Percentiles rank a stretch among this genome's conserved stretches.
These are phyloP conservation scores for Melampsora americana DNA, from an alignment of 1,284 basidiomycete genomes.

Conservation along the genomic window DNA sequence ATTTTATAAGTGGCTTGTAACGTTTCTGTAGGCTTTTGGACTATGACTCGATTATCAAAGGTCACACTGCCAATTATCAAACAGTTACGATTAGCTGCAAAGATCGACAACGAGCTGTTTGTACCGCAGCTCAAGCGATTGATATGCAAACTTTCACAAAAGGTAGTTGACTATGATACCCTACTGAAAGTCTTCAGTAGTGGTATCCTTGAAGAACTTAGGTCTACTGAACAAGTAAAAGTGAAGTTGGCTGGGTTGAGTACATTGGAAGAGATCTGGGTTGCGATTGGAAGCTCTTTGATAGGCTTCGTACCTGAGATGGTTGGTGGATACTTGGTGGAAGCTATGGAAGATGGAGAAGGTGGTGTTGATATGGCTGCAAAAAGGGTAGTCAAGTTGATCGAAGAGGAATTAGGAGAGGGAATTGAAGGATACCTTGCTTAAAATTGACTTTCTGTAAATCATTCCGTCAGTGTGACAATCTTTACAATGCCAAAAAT, in stretches of 20 bases:
- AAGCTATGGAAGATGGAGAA: conserved; percentile 40
- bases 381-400: conserved; percentile 40
- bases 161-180: conserved; percentile 75
- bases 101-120: conserved; percentile 57
- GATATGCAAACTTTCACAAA: conserved; percentile 65
- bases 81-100: conserved; percentile 46
- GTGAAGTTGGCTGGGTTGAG: conserved; percentile 68
- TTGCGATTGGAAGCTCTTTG: conserved; percentile 62
- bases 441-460: neutral
- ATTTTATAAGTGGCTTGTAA: neutral
- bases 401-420: conserved; percentile 42
- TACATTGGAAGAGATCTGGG: conserved; percentile 72
- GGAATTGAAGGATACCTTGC: conserved; percentile 42
- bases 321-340: conserved; percentile 49
- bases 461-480: neutral
- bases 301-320: conserved; percentile 60
- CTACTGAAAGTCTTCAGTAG: conserved; percentile 67
- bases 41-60: conserved; percentile 49
- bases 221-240: conserved; percentile 61
- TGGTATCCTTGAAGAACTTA: conserved; percentile 31
- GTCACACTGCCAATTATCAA: conserved; percentile 48
- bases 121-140: conserved; percentile 61
- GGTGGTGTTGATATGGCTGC: conserved; percentile 31
- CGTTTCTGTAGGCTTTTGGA: conserved; percentile 50
- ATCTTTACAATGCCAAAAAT: neutral